These are phyloP conservation scores for Ochromonas danica DNA, from an alignment of 108 stramenopile genomes.

Conservation along the genomic window DNA sequence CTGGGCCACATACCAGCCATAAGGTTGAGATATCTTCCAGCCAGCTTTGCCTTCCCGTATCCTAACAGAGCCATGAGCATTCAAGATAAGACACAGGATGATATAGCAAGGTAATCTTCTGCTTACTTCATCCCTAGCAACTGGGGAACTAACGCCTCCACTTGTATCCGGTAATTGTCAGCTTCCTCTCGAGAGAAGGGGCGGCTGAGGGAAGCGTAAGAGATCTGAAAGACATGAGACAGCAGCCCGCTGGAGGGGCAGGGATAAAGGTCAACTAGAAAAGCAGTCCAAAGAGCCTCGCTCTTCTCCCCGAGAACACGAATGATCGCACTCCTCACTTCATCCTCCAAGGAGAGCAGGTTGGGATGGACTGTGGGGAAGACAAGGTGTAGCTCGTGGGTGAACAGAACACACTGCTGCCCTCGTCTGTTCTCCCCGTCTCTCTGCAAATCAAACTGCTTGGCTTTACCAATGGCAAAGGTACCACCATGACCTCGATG, in stretches of 20 bases:
- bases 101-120: neutral
- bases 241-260: neutral
- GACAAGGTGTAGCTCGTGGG: neutral
- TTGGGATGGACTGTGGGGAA: no score
- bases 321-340: neutral
- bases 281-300: neutral
- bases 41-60: neutral
- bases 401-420: neutral
- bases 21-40: neutral
- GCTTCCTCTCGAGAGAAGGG: neutral
- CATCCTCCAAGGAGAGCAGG: neutral
- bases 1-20: neutral
- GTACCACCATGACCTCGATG: neutral
- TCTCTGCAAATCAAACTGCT: neutral
- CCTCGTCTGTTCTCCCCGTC: neutral
- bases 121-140: neutral
- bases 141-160: neutral
- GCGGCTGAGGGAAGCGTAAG: neutral
- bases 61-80: neutral
- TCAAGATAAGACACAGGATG: neutral
- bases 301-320: neutral
- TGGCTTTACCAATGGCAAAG: neutral
- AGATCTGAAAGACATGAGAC: neutral
- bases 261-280: neutral
- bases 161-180: neutral